Evolutionary conservation across 1,139 yeast genomes (phyloP).

Genomic region (Debaryomyces singareniensis): DNA sequence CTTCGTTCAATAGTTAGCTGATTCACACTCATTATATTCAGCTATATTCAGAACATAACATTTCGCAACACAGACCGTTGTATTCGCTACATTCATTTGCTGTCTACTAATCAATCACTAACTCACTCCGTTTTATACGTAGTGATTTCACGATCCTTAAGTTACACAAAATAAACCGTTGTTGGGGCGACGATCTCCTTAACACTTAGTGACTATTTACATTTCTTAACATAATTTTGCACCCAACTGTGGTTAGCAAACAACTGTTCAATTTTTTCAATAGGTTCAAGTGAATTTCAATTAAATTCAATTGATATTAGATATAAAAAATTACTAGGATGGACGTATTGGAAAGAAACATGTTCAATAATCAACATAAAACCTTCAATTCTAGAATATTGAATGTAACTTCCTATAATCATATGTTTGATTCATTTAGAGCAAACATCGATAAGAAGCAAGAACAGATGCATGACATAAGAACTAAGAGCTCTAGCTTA

Average conservation of each 20-base stretch:
- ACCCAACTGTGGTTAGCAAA: neutral
- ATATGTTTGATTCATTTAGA: conserved; percentile 23
- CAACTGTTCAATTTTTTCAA: neutral
- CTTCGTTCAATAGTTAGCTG: too few relatives aligned
- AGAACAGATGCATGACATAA: too few relatives aligned
- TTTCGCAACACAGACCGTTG: too few relatives aligned
- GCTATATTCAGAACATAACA: too few relatives aligned
- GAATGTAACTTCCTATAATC: conserved; percentile 30
- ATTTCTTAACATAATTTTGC: neutral
- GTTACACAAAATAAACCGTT: neutral
- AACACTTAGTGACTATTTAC: neutral
- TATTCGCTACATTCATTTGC: too few relatives aligned
- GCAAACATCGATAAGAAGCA: conserved; percentile 9
- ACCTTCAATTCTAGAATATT: conserved; percentile 25
- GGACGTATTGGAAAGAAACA: conserved; percentile 19
- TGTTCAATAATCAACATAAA: conserved; percentile 27
- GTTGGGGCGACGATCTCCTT: conserved; percentile 1
- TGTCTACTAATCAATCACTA: too few relatives aligned
- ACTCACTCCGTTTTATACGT: too few relatives aligned
- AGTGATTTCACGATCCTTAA: too few relatives aligned
- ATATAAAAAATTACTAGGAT: conserved; percentile 7
- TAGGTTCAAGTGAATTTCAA: too few relatives aligned
- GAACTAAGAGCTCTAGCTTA: conserved; percentile 7
- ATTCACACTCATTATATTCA: too few relatives aligned
- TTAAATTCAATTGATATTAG: too few relatives aligned